Percentiles rank a stretch among this genome's conserved stretches.
Evolutionary conservation across 352 stramenopile species (phyloP).

Genomic region (Globisporangium paroecandrum): DNA sequence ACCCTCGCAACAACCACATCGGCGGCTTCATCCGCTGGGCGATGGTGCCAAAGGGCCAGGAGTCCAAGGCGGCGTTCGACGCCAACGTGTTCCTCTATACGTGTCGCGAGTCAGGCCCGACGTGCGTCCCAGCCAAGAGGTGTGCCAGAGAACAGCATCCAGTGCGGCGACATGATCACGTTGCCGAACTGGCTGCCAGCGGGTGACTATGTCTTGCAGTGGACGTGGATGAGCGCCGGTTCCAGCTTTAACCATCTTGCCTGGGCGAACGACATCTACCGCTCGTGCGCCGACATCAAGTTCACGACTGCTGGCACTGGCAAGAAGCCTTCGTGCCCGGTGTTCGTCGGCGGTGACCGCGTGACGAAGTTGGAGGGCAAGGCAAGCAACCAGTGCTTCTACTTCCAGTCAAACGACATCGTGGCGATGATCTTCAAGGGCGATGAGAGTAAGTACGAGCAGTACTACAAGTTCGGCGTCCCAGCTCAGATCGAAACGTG

Average conservation of each 20-base stretch:
- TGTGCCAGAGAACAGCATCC: slow-evolving; percentile 18
- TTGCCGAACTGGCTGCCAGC: slow-evolving; percentile 39
- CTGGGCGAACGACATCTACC: slow-evolving; percentile 40
- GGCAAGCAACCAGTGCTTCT: slow-evolving; percentile 16
- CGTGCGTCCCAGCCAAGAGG: slow-evolving; percentile 13
- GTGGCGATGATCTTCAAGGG: slow-evolving; percentile 24
- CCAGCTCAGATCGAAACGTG: slow-evolving; percentile 7
- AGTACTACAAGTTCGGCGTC: slow-evolving; percentile 48
- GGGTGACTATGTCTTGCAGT: slow-evolving; percentile 59
- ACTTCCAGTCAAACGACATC: slow-evolving; percentile 20
- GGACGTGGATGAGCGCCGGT: slow-evolving; percentile 45
- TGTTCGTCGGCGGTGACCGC: slow-evolving; percentile 50
- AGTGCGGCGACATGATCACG: slow-evolving; percentile 47
- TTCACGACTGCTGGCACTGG: slow-evolving; percentile 32
- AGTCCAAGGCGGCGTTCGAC: slow-evolving; percentile 20
- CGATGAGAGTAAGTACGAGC: slow-evolving; percentile 27
- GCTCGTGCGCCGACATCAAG: slow-evolving; percentile 51
- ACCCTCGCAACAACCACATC: slow-evolving; percentile 32
- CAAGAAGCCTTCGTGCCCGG: slow-evolving; percentile 34
- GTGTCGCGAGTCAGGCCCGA: slow-evolving; percentile 25
- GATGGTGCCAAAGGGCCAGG: slow-evolving; percentile 18
- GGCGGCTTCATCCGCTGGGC: slow-evolving; percentile 32
- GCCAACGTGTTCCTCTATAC: slow-evolving; percentile 26
- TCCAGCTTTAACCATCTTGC: slow-evolving; percentile 28
- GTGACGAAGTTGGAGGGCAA: slow-evolving; percentile 36